Percentiles rank a stretch among this genome's conserved stretches.
Evolutionary conservation across 805 yeast genomes (phyloP).

Genomic region (Candida taoyuanica): DNA sequence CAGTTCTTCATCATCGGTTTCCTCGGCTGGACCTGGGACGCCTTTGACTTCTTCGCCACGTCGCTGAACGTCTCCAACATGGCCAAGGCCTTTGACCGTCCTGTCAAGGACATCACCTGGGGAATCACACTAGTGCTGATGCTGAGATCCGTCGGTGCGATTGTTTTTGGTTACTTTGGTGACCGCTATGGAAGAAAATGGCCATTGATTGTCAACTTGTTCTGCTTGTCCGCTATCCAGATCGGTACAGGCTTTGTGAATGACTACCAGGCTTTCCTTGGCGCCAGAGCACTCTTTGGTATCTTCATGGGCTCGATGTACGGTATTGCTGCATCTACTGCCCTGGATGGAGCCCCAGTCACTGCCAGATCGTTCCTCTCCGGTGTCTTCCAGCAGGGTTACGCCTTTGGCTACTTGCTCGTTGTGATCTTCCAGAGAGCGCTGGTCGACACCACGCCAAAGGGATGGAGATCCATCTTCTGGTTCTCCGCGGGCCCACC

Average conservation of each 20-base stretch:
- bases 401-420: constrained; percentile 62
- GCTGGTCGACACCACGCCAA: constrained; percentile 45
- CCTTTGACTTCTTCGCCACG: constrained; percentile 58
- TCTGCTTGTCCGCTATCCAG: constrained; percentile 46
- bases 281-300: constrained; percentile 60
- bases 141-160: constrained; percentile 64
- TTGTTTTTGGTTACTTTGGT: constrained; percentile 54
- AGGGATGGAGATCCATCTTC: constrained; percentile 61
- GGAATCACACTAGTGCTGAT: constrained; percentile 58
- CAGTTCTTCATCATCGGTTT: constrained; percentile 49
- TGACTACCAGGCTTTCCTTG: constrained; percentile 53
- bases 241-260: constrained; percentile 61
- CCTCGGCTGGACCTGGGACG: constrained; percentile 61
- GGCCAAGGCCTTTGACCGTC: constrained; percentile 40
- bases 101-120: constrained; percentile 52
- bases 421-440: constrained; percentile 65
- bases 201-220: constrained; percentile 47
- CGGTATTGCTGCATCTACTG: constrained; percentile 40
- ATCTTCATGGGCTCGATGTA: constrained; percentile 47
- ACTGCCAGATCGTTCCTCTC: constrained; percentile 54
- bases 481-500: constrained; percentile 67
- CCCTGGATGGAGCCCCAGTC: constrained; percentile 44
- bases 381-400: constrained; percentile 78
- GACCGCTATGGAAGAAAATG: constrained; percentile 59
- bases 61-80: constrained; percentile 46